Evolutionary conservation across 352 stramenopile species (phyloP).

Genomic region (Phytophthora melonis): DNA sequence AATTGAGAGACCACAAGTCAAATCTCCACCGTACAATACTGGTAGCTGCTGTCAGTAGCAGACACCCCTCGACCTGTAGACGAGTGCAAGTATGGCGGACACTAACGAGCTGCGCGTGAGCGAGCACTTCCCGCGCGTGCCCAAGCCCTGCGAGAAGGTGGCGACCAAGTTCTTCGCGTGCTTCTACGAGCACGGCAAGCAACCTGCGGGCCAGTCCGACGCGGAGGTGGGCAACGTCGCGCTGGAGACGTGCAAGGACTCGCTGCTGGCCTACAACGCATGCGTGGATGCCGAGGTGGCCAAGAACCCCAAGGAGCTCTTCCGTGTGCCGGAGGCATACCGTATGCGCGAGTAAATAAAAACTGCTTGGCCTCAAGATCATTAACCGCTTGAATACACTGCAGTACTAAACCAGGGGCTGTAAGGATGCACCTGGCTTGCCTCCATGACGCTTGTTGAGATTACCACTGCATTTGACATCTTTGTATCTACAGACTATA

Average conservation of each 20-base stretch:
- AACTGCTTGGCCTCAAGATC: not conserved
- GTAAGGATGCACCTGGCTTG: not conserved
- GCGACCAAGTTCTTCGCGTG: conserved; percentile 82
- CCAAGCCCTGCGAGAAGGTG: conserved; percentile 72
- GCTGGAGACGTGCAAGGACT: conserved; percentile 62
- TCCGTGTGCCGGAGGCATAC: conserved; percentile 85
- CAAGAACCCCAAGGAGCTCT: conserved; percentile 77
- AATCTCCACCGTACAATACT: conserved; percentile 37
- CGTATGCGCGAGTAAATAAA: conserved; percentile 61
- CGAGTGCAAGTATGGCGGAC: conserved; percentile 23
- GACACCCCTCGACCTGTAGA: conserved; percentile 1
- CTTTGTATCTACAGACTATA: not conserved
- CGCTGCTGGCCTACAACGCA: conserved; percentile 73
- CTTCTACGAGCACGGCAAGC: conserved; percentile 87
- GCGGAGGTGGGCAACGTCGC: conserved; percentile 74
- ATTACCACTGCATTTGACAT: not conserved
- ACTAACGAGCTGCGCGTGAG: conserved; percentile 70
- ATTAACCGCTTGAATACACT: conserved; percentile 13
- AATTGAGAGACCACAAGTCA: conserved; percentile 26
- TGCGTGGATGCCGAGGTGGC: conserved; percentile 71
- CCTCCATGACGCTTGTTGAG: not conserved
- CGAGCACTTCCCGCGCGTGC: conserved; percentile 80
- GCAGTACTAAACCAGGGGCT: not conserved
- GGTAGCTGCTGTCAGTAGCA: not conserved
- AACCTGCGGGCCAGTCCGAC: conserved; percentile 59